These are phyloP conservation scores for Hypomontagnella submonticulosa DNA, from an alignment of 495 filamentous ascomycete species.

Conservation along the genomic window DNA sequence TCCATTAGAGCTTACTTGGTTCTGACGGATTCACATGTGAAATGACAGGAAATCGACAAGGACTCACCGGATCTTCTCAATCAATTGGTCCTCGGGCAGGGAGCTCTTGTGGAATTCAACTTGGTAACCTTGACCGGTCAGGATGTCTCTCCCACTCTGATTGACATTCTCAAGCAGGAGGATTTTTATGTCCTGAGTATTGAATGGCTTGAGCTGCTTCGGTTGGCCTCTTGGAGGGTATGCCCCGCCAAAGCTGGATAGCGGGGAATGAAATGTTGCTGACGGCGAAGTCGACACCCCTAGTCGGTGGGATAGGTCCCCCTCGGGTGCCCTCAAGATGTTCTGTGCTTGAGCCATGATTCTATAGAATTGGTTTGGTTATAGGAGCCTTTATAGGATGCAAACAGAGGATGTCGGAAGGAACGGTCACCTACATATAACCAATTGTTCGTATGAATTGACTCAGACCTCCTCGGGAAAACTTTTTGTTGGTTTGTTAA, in stretches of 20 bases:
- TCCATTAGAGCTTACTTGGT: slow-evolving; percentile 19
- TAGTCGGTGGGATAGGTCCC: slow-evolving; percentile 57
- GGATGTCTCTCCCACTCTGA: slow-evolving; percentile 83
- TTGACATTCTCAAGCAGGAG: slow-evolving; percentile 97
- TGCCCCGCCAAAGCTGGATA: slow-evolving; percentile 60
- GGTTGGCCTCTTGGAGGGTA: slow-evolving; percentile 48
- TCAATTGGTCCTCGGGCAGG: slow-evolving; percentile 89
- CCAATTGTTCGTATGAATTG: slow-evolving; percentile 15
- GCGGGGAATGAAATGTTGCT: slow-evolving; percentile 69
- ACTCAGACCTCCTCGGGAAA: slow-evolving; percentile 36
- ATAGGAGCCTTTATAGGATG: slow-evolving; percentile 7
- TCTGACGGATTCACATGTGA: not conserved
- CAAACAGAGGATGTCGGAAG: slow-evolving; percentile 5
- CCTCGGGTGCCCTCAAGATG: slow-evolving; percentile 28
- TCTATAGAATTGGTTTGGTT: slow-evolving; percentile 15
- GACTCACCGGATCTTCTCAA: slow-evolving; percentile 92
- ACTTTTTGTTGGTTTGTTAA: slow-evolving; percentile 22
- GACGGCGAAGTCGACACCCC: slow-evolving; percentile 69
- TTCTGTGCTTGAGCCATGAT: slow-evolving; percentile 46
- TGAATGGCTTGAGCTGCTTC: slow-evolving; percentile 95
- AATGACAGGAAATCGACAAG: slow-evolving; percentile 11
- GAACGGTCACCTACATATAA: slow-evolving; percentile 24
- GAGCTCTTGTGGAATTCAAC: slow-evolving; percentile 92
- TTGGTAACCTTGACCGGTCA: slow-evolving; percentile 90
- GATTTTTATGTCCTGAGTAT: slow-evolving; percentile 94